phyloP scores from a whole-genome alignment of 805 yeast genomes.

The Candida pini region DNA sequence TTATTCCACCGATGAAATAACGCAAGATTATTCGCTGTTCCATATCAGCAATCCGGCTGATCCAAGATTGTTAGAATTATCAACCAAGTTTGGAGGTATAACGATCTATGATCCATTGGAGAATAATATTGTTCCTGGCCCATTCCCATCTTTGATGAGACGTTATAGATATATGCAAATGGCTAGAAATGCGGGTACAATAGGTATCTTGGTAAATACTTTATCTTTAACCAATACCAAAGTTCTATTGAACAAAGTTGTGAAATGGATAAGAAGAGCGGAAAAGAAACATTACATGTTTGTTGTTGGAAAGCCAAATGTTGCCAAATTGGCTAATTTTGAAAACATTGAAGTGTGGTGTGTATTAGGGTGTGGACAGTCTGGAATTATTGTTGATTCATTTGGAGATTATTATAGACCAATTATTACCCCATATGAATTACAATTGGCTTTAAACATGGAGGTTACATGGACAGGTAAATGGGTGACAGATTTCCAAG shows the following conservation, averaged over 20 bases:
- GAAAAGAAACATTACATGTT: slow-evolving; percentile 91
- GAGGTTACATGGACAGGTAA: slow-evolving; percentile 88
- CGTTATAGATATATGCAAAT: slow-evolving; percentile 82
- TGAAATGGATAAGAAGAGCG: slow-evolving; percentile 56
- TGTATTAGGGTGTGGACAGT: slow-evolving; percentile 88
- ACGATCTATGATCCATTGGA: slow-evolving; percentile 42
- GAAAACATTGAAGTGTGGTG: slow-evolving; percentile 96
- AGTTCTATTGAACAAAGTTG: slow-evolving; percentile 55
- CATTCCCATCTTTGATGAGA: slow-evolving; percentile 74
- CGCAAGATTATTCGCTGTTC: slow-evolving; percentile 52
- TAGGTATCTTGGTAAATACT: slow-evolving; percentile 88
- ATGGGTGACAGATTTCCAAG: slow-evolving; percentile 79
- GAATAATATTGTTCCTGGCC: slow-evolving; percentile 41
- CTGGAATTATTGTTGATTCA: slow-evolving; percentile 82
- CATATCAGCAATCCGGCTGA: slow-evolving; percentile 72
- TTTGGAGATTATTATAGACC: slow-evolving; percentile 82
- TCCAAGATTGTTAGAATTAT: slow-evolving; percentile 69
- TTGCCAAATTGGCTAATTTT: slow-evolving; percentile 93
- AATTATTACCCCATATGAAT: slow-evolving; percentile 88
- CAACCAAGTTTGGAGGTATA: slow-evolving; percentile 60
- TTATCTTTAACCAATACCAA: slow-evolving; percentile 74
- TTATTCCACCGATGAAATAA: slow-evolving; percentile 20
- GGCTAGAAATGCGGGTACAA: slow-evolving; percentile 87
- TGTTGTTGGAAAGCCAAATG: slow-evolving; percentile 97
- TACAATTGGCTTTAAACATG: slow-evolving; percentile 69